A percentile compares a stretch with the other conserved stretches of the same genome.
phyloP scores from a whole-genome alignment of 2,329 filamentous ascomycete genomes.

The Mycogone perniciosa region DNA sequence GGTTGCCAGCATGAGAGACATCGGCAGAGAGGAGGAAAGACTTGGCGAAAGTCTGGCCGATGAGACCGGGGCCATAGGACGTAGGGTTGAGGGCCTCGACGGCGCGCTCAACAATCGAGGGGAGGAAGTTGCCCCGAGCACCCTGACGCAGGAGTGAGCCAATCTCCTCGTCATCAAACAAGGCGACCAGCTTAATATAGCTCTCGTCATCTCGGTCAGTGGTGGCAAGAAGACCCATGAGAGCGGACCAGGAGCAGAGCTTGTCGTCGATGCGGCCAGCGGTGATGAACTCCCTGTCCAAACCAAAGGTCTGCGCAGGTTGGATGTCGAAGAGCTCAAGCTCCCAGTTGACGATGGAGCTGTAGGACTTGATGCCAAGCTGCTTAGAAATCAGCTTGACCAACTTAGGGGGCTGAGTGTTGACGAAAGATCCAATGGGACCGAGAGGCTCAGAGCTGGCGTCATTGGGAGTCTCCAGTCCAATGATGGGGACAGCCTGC shows the following conservation, averaged over 20 bases:
- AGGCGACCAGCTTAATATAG: slow-evolving; percentile 83
- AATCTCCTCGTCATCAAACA: slow-evolving; percentile 97
- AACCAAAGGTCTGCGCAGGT: slow-evolving; percentile 72
- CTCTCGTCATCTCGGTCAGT: slow-evolving; percentile 50
- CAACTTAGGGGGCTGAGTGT: slow-evolving; percentile 78
- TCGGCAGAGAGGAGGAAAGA: slow-evolving; percentile 91
- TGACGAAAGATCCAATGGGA: slow-evolving; percentile 64
- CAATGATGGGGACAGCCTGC: slow-evolving; percentile 89
- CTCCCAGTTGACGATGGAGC: slow-evolving; percentile 88
- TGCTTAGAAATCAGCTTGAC: slow-evolving; percentile 76
- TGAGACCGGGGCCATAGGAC: slow-evolving; percentile 50
- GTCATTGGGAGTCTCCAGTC: slow-evolving; percentile 66
- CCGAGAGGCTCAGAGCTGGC: slow-evolving; percentile 42
- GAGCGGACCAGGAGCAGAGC: slow-evolving; percentile 88
- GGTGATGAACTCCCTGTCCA: slow-evolving; percentile 92
- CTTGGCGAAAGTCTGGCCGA: slow-evolving; percentile 81
- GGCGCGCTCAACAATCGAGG: slow-evolving; percentile 71
- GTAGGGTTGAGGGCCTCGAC: slow-evolving; percentile 59
- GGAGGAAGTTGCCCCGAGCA: slow-evolving; percentile 82
- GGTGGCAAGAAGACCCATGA: slow-evolving; percentile 73
- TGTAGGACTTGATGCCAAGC: slow-evolving; percentile 65
- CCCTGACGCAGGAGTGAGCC: slow-evolving; percentile 87
- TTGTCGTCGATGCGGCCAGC: slow-evolving; percentile 96
- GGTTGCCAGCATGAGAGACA: slow-evolving; percentile 89
- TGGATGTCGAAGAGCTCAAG: slow-evolving; percentile 90